A percentile compares a stretch with the other conserved stretches of the same genome.
Conservation (phyloP, 163 green algal species). For the Scenedesmus sp. region DNA sequence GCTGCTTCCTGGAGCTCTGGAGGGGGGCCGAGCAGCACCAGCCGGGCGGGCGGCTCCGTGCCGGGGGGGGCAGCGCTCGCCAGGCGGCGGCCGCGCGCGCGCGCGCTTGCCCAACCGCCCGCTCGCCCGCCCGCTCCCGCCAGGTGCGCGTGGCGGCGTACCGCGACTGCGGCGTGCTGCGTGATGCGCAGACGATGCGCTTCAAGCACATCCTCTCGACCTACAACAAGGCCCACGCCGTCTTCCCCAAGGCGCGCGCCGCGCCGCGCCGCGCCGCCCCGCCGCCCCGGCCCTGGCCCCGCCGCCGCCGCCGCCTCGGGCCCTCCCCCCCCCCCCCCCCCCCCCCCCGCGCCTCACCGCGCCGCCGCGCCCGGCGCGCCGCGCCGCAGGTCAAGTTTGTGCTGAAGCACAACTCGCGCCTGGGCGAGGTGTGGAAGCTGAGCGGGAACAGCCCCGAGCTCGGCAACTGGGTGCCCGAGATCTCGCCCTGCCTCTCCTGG, state of each 20-base stretch:
- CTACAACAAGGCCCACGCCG: conserved; percentile 38
- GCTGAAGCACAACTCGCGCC: conserved; percentile 39
- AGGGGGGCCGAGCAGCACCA: no score
- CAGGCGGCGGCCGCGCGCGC: no score
- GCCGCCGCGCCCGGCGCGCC: background rate
- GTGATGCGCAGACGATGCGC: conserved; percentile 1
- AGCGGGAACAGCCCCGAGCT: conserved; percentile 45
- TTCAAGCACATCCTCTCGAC: conserved; percentile 19
- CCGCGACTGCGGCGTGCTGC: conserved; percentile 23
- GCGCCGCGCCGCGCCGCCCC: no score
- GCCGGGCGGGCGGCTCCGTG: no score
- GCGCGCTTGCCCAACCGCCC: no score
- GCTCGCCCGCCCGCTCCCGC: no score
- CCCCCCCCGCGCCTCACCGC: no score
- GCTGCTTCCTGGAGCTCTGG: no score
- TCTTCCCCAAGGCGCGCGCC: conserved; percentile 37
- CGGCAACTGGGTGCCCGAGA: conserved; percentile 50
- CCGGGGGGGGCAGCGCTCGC: no score
- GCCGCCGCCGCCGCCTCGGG: no score
- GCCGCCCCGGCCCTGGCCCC: no score
- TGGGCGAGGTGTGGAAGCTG: conserved; percentile 59
- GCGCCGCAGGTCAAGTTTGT: conserved; percentile 55
- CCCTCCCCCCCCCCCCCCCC: no score
- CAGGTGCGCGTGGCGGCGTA: conserved; percentile 34
- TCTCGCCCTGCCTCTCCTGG: conserved; percentile 41